Base-by-base conservation (phyloP, 116 monocot genomes). In the Papilionanthe hybrid region DNA sequence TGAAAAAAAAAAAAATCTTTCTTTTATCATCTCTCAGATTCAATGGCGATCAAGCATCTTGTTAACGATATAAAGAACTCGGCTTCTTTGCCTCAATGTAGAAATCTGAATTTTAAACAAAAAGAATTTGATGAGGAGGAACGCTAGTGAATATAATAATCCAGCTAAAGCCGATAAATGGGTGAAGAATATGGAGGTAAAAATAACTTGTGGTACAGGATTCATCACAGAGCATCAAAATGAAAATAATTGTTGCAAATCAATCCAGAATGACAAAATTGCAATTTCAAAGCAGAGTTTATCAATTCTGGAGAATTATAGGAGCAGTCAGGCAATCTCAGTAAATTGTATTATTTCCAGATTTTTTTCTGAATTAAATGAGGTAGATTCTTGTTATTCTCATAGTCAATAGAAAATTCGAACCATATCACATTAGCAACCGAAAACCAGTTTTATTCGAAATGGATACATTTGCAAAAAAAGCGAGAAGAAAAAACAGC, bases 1-100 rank as follows among this genome's bases (percentile, higher is more conserved):
- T 90, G 27, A 90, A 90, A 50, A 67, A 79, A 66, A 90, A 77
- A 81, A 75, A 83, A 10, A n/a, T n/a, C n/a, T n/a, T 11, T 20
- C n/a, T 77, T 80, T 15, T 90, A 90, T 77, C 85, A 83, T 81
- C 83, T 90, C 55, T 79, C 90, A 78, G 85, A 90, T 74, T 60
- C 72, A 15, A 81, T 87, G 85, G 78, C 81, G 48, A 55, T 90
- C 50, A 83, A 81, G 74, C 22, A 56, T 83, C 83, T 56, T 1
- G 83, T 82, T 67, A n/a, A 77, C 6, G 81, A 80, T 79, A 57
- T 12, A 15, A 22, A 42, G 79, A 19, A 76, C 80, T 44, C 83
- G 85, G 85, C 79, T n/a, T 32, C 85, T 90, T 77, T 65, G 15
- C 82, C 44, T 29, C 7, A 45, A 41, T 78, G 29, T 44, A 50